These are phyloP conservation scores for Neofusicoccum kwambonambiense DNA, from an alignment of 2,329 filamentous ascomycete genomes.

Conservation along the genomic window DNA sequence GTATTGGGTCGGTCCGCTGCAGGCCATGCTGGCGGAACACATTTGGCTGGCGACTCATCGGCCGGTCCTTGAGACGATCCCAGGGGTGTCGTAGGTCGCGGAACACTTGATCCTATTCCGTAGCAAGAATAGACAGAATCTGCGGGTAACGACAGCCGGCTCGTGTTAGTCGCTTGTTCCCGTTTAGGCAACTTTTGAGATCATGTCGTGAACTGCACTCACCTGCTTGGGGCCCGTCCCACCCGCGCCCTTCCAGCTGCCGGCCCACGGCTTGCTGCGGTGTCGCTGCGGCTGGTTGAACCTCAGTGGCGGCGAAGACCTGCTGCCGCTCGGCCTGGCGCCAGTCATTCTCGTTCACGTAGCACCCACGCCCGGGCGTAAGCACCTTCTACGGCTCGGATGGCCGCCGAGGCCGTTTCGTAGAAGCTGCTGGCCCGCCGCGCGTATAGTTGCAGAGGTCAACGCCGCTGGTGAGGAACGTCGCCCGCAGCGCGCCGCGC, in stretches of 20 bases:
- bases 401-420: slow-evolving; percentile 28
- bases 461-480: slow-evolving; percentile 28
- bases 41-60: not conserved
- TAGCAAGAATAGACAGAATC: not conserved
- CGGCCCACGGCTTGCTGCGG: not conserved
- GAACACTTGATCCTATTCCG: not conserved
- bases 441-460: slow-evolving; percentile 28
- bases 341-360: not conserved
- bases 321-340: not conserved
- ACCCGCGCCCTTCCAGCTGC: slow-evolving; percentile 11
- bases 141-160: slow-evolving; percentile 1
- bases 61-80: not conserved
- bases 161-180: not conserved
- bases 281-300: slow-evolving; percentile 27
- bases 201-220: not conserved
- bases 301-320: slow-evolving; percentile 17
- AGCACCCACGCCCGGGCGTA: slow-evolving; percentile 33
- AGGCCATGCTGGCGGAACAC: not conserved
- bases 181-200: not conserved
- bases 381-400: slow-evolving; percentile 32
- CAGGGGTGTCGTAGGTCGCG: not conserved
- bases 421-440: slow-evolving; percentile 25
- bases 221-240: slow-evolving; percentile 9
- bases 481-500: slow-evolving; percentile 25
- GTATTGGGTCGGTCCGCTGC: not conserved